phyloP scores from a whole-genome alignment of 73 alveolate species.

The Breviolum minutum region DNA sequence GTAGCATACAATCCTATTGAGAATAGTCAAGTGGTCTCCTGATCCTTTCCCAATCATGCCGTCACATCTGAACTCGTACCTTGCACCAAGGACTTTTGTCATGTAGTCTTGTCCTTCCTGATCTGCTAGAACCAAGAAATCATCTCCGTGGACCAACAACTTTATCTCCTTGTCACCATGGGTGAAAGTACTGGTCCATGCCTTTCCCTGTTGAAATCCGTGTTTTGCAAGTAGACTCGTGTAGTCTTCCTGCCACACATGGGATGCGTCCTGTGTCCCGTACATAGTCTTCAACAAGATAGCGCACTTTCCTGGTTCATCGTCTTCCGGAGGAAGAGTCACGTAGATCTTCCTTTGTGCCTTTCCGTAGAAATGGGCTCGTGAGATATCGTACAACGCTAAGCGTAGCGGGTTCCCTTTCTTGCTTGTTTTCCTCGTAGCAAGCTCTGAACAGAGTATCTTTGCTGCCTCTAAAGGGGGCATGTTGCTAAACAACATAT shows the following conservation, averaged over 20 bases:
- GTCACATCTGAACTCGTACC: neutral
- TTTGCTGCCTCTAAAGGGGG: neutral
- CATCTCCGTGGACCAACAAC: neutral
- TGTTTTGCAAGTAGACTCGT: neutral
- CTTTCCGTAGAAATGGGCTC: too few relatives aligned
- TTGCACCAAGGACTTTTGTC: neutral
- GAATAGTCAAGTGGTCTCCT: neutral
- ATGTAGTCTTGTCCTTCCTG: neutral
- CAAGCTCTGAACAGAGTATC: neutral
- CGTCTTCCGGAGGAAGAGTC: neutral
- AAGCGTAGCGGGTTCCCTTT: neutral
- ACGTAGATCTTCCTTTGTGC: neutral
- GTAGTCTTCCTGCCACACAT: neutral
- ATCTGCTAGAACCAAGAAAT: neutral
- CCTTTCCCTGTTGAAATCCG: neutral
- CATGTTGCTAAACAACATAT: neutral
- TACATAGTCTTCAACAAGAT: neutral
- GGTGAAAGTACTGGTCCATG: neutral
- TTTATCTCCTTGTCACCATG: neutral
- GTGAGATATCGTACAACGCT: neutral
- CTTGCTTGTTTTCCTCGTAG: neutral
- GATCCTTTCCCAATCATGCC: neutral
- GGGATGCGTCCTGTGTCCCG: conserved; percentile 3
- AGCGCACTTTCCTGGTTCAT: neutral
- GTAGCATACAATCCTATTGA: neutral